Base-by-base conservation (phyloP, 148 eudicot species). In the Persicaria tinctoria region DNA sequence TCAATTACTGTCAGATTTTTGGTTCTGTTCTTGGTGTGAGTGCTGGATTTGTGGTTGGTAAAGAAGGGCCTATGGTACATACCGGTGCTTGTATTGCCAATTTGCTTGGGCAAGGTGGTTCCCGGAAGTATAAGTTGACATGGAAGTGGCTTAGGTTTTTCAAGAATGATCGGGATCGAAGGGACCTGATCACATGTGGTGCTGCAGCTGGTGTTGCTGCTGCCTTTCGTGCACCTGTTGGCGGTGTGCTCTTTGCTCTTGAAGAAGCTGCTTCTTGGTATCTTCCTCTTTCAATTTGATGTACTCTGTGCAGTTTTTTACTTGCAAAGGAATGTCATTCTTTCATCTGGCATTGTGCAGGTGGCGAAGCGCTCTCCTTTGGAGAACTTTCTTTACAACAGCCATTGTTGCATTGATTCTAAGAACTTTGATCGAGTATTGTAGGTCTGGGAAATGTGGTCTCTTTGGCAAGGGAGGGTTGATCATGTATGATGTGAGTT, bases 211-310 rank as follows among this genome's bases (percentile, higher is more conserved):
- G 91, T 47, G 91, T 87, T 13, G 88, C 87, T 80, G 88, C 91
- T 70, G 91, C 91, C 76, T 87, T 87, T 44, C 91, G 91, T 73
- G 88, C 91, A 38, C 89, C 91, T 20, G 91, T 85, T 82, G 91
- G 91, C 13, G 89, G 91, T 18, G 91, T 87, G 46, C 91, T 87
- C 27, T 87, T 87, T 72, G 91, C 89, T 55, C 86, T 87, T 72
- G 91, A 87, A 82, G 91, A 87, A 82, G 91, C 85, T 44, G 91
- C 91, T 49, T 85, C 91, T 73, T 87, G 91, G 91, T 85, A 79
- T 64, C 73, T 62, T 53, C 64, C 38, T 59, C 32, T 59, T 2
- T 10, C 44, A 20, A 32, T 32, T 32, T 1, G 1, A 32, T 32
- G 41, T 32, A 32, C 3, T 32, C 41, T 32, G 41, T 32, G 41